These are phyloP conservation scores for Aspergillus uvarum DNA, from an alignment of 2,329 filamentous ascomycete genomes.

Conservation along the genomic window DNA sequence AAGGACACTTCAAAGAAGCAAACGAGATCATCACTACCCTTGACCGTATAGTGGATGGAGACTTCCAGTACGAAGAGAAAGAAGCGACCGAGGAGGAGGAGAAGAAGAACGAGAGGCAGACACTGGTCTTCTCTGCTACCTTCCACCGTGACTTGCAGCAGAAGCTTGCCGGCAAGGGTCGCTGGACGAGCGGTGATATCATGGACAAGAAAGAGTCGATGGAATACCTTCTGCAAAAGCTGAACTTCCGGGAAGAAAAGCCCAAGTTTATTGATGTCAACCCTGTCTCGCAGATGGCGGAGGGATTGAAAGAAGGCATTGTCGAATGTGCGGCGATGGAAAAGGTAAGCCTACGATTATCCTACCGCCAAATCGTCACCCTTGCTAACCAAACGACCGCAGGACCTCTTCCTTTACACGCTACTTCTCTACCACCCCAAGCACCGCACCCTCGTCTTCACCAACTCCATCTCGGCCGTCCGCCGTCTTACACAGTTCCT, in stretches of 20 bases:
- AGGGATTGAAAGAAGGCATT: slow-evolving; percentile 80
- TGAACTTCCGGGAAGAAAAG: slow-evolving; percentile 80
- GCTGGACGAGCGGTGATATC: slow-evolving; percentile 57
- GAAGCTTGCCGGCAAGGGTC: slow-evolving; percentile 78
- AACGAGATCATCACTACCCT: slow-evolving; percentile 82
- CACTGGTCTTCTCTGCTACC: slow-evolving; percentile 93
- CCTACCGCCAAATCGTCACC: neutral
- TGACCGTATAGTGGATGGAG: slow-evolving; percentile 60
- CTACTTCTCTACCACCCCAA: slow-evolving; percentile 79
- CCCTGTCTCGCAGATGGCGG: slow-evolving; percentile 83
- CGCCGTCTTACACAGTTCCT: slow-evolving; percentile 82
- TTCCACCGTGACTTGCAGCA: slow-evolving; percentile 90
- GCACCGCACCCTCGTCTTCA: slow-evolving; percentile 82
- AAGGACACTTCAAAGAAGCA: slow-evolving; percentile 93
- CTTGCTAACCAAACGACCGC: slow-evolving; percentile 4
- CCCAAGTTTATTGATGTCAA: slow-evolving; percentile 93
- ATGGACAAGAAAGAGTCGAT: slow-evolving; percentile 77
- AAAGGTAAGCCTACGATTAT: slow-evolving; percentile 59
- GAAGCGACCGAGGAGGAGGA: slow-evolving; percentile 46
- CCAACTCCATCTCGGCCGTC: slow-evolving; percentile 92
- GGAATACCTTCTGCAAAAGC: slow-evolving; percentile 86
- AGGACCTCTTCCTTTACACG: slow-evolving; percentile 91
- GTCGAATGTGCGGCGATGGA: slow-evolving; percentile 91
- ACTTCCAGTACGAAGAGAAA: slow-evolving; percentile 29
- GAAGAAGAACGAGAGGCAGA: slow-evolving; percentile 61